Base-by-base conservation (phyloP, 2,329 filamentous ascomycete genomes). In the Phoma herbarum region DNA sequence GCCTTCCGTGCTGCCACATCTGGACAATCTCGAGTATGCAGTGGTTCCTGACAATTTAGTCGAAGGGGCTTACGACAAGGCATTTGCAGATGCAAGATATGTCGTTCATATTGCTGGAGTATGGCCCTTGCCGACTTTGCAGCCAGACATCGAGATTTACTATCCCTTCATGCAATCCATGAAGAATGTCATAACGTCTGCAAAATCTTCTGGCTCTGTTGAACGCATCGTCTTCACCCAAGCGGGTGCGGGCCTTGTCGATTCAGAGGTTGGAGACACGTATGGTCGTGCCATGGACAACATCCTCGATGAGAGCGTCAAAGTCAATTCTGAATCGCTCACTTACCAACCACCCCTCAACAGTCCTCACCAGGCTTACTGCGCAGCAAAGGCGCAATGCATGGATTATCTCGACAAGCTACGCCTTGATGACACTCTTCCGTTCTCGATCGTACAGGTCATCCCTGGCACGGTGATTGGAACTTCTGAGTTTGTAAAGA, bases 391-490 rank as follows among this genome's bases (percentile, higher is more conserved):
- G 63, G 72, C 74, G 0, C 67, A 73, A 47, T 75, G 71, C 45
- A 76, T 76, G 68, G 55, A 50, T 7, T 65, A 69, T 41, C 71
- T 76, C n/a, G 61, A 69, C 5, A 46, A 59, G 2, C 52, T 73
- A 1, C 60, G 54, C 18, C 25, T 31, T 3, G 47, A 55, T 22
- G n/a, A 39, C 1, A 48, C 35, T n/a, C 20, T 61, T n/a, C 64
- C 69, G 0, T 75, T 73, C 43, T 71, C 68, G 1, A 70, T 76
- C 25, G 62, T 65, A 6, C 74, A 76, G 58, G 56, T 75, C 44
- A 72, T 76, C 31, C 74, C 74, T 4, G 72, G 74, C 1, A 75
- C 73, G 1, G 73, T 75, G 1, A 75, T 75, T 9, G 74, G 74
- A 0, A 65, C 69, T 14, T 72, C 72, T 0, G 72, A 75, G 29